Evolutionary conservation across 768 basidiomycete genomes (phyloP).

Genomic region (Nidula microcarpa): DNA sequence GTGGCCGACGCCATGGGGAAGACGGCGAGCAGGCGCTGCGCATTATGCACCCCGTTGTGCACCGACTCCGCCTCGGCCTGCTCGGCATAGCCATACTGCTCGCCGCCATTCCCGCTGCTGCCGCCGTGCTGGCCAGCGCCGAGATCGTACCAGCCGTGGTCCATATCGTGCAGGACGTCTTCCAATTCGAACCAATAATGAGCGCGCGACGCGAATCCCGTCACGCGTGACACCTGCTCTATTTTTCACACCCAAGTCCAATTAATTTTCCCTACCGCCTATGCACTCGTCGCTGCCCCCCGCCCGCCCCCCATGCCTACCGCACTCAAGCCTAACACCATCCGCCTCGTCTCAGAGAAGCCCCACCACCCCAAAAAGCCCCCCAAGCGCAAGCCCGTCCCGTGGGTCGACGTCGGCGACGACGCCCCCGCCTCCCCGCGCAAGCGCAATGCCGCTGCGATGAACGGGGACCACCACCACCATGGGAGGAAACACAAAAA

Average conservation of each 20-base stretch:
- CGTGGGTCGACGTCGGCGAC: slow-evolving; percentile 39
- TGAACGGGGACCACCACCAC: slow-evolving; percentile 17
- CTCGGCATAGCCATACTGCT: too few species aligned
- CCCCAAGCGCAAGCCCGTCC: slow-evolving; percentile 19
- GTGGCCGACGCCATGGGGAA: slow-evolving; percentile 78
- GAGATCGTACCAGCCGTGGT: neutral
- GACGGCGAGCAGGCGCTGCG: slow-evolving; percentile 60
- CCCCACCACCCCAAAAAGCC: slow-evolving; percentile 17
- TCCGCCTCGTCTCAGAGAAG: slow-evolving; percentile 17
- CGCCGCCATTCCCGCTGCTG: neutral
- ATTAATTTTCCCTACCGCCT: too few species aligned
- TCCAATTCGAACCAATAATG: slow-evolving; percentile 1
- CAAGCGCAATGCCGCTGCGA: slow-evolving; percentile 22
- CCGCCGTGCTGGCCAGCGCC: neutral
- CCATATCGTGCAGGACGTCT: neutral
- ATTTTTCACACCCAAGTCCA: neutral
- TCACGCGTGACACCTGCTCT: neutral
- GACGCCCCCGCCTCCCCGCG: slow-evolving; percentile 25
- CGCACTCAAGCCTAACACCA: slow-evolving; percentile 8
- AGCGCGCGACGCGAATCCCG: slow-evolving; percentile 3
- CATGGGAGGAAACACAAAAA: slow-evolving; percentile 29
- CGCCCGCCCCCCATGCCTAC: too few species aligned
- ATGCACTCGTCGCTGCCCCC: too few species aligned
- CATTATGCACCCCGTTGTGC: slow-evolving; percentile 59
- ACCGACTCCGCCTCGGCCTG: slow-evolving; percentile 18